Base-by-base conservation (phyloP, 352 stramenopile genomes). In the Globisporangium paddicum region DNA sequence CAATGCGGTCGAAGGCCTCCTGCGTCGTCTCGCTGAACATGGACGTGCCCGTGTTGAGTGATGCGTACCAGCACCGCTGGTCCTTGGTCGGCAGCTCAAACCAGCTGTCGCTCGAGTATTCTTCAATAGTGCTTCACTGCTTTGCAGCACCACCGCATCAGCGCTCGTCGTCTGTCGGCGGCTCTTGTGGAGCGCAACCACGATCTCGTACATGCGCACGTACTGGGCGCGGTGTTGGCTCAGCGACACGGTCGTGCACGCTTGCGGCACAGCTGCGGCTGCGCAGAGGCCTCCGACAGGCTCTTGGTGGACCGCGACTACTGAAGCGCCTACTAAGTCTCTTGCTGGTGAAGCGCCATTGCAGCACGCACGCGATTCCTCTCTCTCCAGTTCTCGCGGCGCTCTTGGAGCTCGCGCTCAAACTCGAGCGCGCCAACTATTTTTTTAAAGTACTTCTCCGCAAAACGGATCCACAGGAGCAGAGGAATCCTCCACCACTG, bases 1-100 rank as follows among this genome's bases (percentile, higher is more conserved):
- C 23, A 9, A 58, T 18, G 16, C 37, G 38, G 18, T 50, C 38
- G n/a, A 58, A 58, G 18, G 25, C 7, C 16, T n/a, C 10, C 7
- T 25, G 14, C 21, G 34, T 26, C 3, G 40, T 37, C 23, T 45
- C 21, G 21, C n/a, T 1, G 23, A 58, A 35, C 18, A 37, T 6
- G 37, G 37, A 37, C 37, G 51, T 38, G 14, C 30, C 26, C 2
- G 52, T 42, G 10, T 49, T 32, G 26, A 50, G 37, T 38, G 26
- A 58, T n/a, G 38, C n/a, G 38, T 50, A 41, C 52, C 52, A 58
- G 13, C 40, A 26, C 38, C 26, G 26, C 52, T 58, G 52, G 38
- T 58, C 52, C 4, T 30, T 5, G 2, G 14, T 5, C 9, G 18
- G 28, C 25, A 58, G 25, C 52, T 49, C 26, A 19, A 40, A 58